Percentiles rank a stretch among this genome's conserved stretches.
Conservation (phyloP, 805 yeast genomes). For the Saturnispora sanitii region DNA sequence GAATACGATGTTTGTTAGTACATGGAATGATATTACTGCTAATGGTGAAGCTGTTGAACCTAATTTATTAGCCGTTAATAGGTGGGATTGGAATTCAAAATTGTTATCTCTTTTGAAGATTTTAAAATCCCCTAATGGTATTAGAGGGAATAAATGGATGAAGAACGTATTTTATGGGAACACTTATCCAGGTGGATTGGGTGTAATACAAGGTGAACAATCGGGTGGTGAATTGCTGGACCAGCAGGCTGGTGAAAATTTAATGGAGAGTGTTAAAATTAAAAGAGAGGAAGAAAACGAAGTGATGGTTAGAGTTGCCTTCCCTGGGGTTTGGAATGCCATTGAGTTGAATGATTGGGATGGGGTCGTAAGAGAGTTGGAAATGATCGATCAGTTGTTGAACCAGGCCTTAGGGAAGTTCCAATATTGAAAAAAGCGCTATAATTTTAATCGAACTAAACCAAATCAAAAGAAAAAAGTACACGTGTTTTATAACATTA, state of each 20-base stretch:
- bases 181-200: no score
- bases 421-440: slow-evolving; percentile 11
- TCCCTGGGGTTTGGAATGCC: slow-evolving; percentile 70
- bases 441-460: no score
- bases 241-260: no score
- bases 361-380: slow-evolving; percentile 45
- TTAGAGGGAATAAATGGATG: slow-evolving; percentile 51
- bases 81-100: slow-evolving; percentile 78
- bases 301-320: slow-evolving; percentile 44
- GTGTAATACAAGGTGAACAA: no score
- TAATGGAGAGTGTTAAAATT: no score
- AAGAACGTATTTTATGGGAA: slow-evolving; percentile 62
- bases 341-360: slow-evolving; percentile 39
- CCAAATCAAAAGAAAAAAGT: no score
- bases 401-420: slow-evolving; percentile 20
- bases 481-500: no score
- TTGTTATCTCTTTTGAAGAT: slow-evolving; percentile 45
- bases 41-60: slow-evolving; percentile 61
- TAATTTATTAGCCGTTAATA: slow-evolving; percentile 53
- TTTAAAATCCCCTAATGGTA: slow-evolving; percentile 37
- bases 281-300: slow-evolving; percentile 44
- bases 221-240: no score
- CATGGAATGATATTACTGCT: slow-evolving; percentile 52
- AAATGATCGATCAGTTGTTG: slow-evolving; percentile 31
- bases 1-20: slow-evolving; percentile 44